Percentiles rank a stretch among this genome's conserved stretches.
Conservation (phyloP, 306 rosid species). For the Vigna hirtella region DNA sequence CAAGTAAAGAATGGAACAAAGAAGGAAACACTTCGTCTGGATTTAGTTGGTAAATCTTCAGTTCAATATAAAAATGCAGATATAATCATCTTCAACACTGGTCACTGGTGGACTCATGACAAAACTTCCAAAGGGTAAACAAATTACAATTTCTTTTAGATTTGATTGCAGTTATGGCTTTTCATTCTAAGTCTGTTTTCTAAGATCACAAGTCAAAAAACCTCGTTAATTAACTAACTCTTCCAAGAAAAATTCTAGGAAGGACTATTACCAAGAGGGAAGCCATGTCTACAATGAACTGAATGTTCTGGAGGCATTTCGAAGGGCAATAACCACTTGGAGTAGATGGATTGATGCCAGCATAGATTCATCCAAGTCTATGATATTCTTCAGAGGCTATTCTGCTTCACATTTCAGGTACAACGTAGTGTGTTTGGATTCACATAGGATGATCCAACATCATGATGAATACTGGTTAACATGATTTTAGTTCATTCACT, state of each 20-base stretch:
- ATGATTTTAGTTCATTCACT: background rate
- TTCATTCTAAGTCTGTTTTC: background rate
- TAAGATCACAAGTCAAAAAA: background rate
- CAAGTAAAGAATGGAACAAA: slow-evolving; percentile 67
- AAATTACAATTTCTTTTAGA: slow-evolving; percentile 5
- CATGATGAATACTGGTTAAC: too few relatives aligned
- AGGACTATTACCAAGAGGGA: slow-evolving; percentile 97
- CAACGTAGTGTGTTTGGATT: background rate
- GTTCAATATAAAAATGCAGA: slow-evolving; percentile 78
- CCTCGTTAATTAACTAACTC: slow-evolving; percentile 37
- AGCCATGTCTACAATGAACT: slow-evolving; percentile 80
- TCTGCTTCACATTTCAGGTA: slow-evolving; percentile 96
- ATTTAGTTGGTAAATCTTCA: slow-evolving; percentile 78
- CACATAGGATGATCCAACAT: too few relatives aligned
- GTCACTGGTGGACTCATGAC: slow-evolving; percentile 99
- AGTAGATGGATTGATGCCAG: slow-evolving; percentile 88
- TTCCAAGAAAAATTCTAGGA: slow-evolving; percentile 51
- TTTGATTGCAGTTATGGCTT: background rate
- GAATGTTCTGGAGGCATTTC: slow-evolving; percentile 89
- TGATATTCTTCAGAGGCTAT: slow-evolving; percentile 86
- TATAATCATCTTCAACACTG: slow-evolving; percentile 87
- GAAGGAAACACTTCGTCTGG: slow-evolving; percentile 92
- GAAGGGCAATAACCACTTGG: slow-evolving; percentile 93
- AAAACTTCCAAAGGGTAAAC: slow-evolving; percentile 87
- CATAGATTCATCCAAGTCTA: slow-evolving; percentile 66